These are phyloP conservation scores for Kockiozyma suomiensis DNA, from an alignment of 805 yeast species.

Conservation along the genomic window DNA sequence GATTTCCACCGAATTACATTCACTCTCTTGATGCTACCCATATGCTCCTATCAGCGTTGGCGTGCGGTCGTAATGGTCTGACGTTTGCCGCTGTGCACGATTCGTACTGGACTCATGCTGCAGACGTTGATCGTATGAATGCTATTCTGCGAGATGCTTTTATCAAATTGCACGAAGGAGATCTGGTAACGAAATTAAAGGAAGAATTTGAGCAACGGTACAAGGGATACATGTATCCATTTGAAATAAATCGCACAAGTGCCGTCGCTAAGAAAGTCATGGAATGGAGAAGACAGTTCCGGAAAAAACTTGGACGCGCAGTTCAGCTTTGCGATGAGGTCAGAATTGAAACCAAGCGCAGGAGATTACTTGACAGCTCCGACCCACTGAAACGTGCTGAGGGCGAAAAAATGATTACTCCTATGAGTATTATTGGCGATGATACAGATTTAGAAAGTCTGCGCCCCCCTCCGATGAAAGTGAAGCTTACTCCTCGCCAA, in stretches of 20 bases:
- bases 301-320: constrained; percentile 50
- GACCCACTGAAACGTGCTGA: constrained; percentile 52
- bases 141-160: constrained; percentile 72
- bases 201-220: constrained; percentile 83
- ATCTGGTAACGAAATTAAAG: constrained; percentile 68
- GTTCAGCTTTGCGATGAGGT: constrained; percentile 74
- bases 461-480: neutral
- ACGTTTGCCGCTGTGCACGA: constrained; percentile 95
- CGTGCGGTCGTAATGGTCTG: constrained; percentile 65
- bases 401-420: constrained; percentile 65
- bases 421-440: constrained; percentile 55
- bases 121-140: constrained; percentile 75
- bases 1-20: constrained; percentile 93
- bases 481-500: constrained; percentile 28
- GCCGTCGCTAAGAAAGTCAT: constrained; percentile 55
- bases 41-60: constrained; percentile 85
- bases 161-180: constrained; percentile 71
- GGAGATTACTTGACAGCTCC: constrained; percentile 54
- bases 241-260: constrained; percentile 55
- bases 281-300: constrained; percentile 28
- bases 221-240: constrained; percentile 64
- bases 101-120: constrained; percentile 97
- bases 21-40: constrained; percentile 97
- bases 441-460: constrained; percentile 12
- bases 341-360: constrained; percentile 66